Percentiles rank a stretch among this genome's conserved stretches.
These are phyloP conservation scores for Venturia oleaginea DNA, from an alignment of 2,329 filamentous ascomycete species.

Conservation along the genomic window DNA sequence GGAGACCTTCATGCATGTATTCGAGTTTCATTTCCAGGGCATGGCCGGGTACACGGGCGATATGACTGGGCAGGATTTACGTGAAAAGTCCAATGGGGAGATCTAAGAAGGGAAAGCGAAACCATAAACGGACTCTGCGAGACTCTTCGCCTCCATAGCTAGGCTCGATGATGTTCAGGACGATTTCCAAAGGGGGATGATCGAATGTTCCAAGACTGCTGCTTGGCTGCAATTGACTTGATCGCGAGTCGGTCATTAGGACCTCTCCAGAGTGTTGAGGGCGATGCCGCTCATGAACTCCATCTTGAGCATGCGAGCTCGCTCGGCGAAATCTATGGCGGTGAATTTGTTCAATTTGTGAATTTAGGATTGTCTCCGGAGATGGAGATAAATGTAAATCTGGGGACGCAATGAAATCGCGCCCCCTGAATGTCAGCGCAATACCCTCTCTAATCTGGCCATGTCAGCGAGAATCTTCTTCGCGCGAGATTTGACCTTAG, in stretches of 20 bases:
- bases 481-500: too few species aligned
- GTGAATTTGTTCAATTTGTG: background rate
- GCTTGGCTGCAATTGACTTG: background rate
- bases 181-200: background rate
- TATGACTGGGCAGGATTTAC: too few species aligned
- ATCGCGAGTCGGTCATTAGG: background rate
- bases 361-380: background rate
- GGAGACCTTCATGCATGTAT: too few species aligned
- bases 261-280: background rate
- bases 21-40: too few species aligned
- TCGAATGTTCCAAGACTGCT: background rate
- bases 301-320: background rate
- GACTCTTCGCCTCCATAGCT: too few species aligned
- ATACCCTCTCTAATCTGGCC: background rate
- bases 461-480: too few species aligned
- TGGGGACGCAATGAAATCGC: background rate
- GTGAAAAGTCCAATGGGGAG: too few species aligned
- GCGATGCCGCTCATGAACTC: background rate
- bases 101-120: background rate
- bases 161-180: background rate
- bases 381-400: background rate
- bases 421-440: background rate
- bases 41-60: too few species aligned
- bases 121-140: too few species aligned
- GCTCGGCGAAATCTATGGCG: background rate